A percentile compares a stretch with the other conserved stretches of the same genome.
Conservation (phyloP, 768 basidiomycete genomes). For the Xerocomellus amylosporus region DNA sequence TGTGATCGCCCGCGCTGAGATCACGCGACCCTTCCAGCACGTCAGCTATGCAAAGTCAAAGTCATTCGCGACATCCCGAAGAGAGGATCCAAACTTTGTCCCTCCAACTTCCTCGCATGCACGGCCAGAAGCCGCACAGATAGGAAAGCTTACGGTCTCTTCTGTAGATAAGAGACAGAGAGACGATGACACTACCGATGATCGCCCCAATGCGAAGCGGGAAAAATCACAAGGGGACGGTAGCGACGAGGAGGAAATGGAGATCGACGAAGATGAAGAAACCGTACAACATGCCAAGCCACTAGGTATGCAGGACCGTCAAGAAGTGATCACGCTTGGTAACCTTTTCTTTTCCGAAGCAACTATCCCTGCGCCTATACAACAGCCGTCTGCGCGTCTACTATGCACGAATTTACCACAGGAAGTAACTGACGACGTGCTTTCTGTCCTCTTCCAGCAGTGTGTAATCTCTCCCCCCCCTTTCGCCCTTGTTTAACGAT, state of each 20-base stretch:
- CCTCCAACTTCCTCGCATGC: conserved; percentile 66
- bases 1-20: conserved; percentile 3
- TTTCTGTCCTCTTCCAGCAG: conserved; percentile 90
- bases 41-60: conserved; percentile 89
- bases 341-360: conserved; percentile 24
- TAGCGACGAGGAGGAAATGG: conserved; percentile 86
- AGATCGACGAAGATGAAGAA: conserved; percentile 89
- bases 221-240: conserved; percentile 62
- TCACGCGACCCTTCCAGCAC: conserved; percentile 47
- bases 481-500: background rate
- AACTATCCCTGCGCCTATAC: conserved; percentile 46
- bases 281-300: conserved; percentile 39
- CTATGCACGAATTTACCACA: conserved; percentile 85
- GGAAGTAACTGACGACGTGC: conserved; percentile 84
- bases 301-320: conserved; percentile 45
- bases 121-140: conserved; percentile 44
- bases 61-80: conserved; percentile 78
- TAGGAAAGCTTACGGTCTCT: conserved; percentile 35
- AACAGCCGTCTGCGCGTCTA: conserved; percentile 59
- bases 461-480: conserved; percentile 41
- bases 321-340: conserved; percentile 1
- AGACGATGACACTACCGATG: conserved; percentile 57
- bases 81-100: conserved; percentile 79
- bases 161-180: conserved; percentile 60
- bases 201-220: conserved; percentile 60